These are phyloP conservation scores for Excoecaria agallocha DNA, from an alignment of 345 rosid species.

Conservation along the genomic window DNA sequence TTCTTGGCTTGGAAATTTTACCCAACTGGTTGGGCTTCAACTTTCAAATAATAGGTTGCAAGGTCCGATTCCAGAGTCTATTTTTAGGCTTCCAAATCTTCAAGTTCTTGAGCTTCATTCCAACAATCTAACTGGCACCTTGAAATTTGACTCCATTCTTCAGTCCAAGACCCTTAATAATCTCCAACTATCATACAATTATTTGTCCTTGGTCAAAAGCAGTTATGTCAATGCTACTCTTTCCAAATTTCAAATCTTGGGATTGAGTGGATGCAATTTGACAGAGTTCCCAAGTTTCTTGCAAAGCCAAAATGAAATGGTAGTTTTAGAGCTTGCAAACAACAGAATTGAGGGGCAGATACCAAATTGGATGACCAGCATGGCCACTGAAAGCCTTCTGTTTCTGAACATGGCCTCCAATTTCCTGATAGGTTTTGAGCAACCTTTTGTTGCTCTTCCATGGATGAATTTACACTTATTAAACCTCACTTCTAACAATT, in stretches of 20 bases:
- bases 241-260: background rate
- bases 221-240: background rate
- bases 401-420: conserved; percentile 1
- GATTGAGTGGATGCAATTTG: conserved; percentile 14
- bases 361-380: background rate
- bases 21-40: background rate
- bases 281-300: conserved; percentile 26
- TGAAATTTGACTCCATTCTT: conserved; percentile 14
- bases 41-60: conserved; percentile 4
- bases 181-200: conserved; percentile 3
- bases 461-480: background rate
- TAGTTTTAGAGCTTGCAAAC: conserved; percentile 8
- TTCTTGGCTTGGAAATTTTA: conserved; percentile 7
- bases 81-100: conserved; percentile 17
- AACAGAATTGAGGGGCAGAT: conserved; percentile 25
- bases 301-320: background rate
- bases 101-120: background rate
- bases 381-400: background rate
- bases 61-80: conserved; percentile 24
- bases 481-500: background rate
- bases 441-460: background rate
- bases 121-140: conserved; percentile 20
- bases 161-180: background rate
- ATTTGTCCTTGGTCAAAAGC: background rate
- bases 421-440: conserved; percentile 14